Conservation (phyloP, 2,329 filamentous ascomycete genomes). For the Talaromyces sp. region DNA sequence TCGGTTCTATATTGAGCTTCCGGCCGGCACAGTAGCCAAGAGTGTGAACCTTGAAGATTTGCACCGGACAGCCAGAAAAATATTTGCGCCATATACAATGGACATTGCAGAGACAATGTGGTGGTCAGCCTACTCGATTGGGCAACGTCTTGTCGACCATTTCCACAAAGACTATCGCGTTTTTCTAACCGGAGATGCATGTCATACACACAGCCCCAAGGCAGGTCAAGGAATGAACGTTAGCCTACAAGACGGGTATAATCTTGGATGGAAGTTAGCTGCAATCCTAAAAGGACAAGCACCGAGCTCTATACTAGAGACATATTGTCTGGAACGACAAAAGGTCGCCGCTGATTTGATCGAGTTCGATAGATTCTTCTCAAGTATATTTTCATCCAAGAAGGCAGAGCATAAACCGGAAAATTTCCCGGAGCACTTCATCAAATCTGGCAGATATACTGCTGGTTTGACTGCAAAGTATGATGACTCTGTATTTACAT, state of each 20-base stretch:
- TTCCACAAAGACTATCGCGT: slow-evolving; percentile 58
- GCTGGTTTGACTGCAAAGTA: slow-evolving; percentile 56
- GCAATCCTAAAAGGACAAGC: slow-evolving; percentile 27
- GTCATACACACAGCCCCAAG: slow-evolving; percentile 27
- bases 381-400: slow-evolving; percentile 51
- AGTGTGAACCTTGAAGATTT: slow-evolving; percentile 59
- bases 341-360: slow-evolving; percentile 34
- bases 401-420: slow-evolving; percentile 53
- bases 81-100: slow-evolving; percentile 64
- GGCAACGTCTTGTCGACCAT: slow-evolving; percentile 59
- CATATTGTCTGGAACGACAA: slow-evolving; percentile 31
- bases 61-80: slow-evolving; percentile 60
- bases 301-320: slow-evolving; percentile 24
- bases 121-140: slow-evolving; percentile 67
- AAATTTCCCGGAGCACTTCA: slow-evolving; percentile 56
- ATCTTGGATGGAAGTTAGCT: slow-evolving; percentile 36
- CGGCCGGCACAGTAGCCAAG: slow-evolving; percentile 46
- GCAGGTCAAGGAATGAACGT: slow-evolving; percentile 36
- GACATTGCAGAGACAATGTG: slow-evolving; percentile 63
- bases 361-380: slow-evolving; percentile 44
- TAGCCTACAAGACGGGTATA: slow-evolving; percentile 37
- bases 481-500: slow-evolving; percentile 35
- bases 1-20: slow-evolving; percentile 64
- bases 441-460: slow-evolving; percentile 58
- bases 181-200: slow-evolving; percentile 67